phyloP scores from a whole-genome alignment of 2,329 filamentous ascomycete genomes.

The Cladophialophora bantiana region DNA sequence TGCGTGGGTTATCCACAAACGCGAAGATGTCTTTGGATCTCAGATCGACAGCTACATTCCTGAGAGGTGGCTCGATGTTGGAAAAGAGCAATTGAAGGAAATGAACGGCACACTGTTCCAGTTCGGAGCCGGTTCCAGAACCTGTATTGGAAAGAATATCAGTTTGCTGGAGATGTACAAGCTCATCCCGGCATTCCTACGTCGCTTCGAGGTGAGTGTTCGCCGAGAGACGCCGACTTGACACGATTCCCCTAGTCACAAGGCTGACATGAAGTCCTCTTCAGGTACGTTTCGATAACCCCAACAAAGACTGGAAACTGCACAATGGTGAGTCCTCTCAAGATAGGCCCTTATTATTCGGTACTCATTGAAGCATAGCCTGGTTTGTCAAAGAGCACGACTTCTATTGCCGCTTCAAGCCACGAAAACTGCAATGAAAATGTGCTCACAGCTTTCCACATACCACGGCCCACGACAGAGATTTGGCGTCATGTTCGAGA shows the following conservation, averaged over 20 bases:
- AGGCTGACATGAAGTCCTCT: conserved; percentile 46
- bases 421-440: conserved; percentile 24
- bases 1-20: conserved; percentile 76
- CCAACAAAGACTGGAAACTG: conserved; percentile 38
- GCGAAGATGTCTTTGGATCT: conserved; percentile 70
- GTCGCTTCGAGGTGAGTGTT: conserved; percentile 36
- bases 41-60: conserved; percentile 72
- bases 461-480: not conserved
- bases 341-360: too few species aligned
- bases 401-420: conserved; percentile 43
- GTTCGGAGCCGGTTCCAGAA: conserved; percentile 62
- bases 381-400: conserved; percentile 59
- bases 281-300: conserved; percentile 44
- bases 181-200: conserved; percentile 41
- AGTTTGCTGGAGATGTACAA: conserved; percentile 44
- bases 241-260: conserved; percentile 1
- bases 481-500: not conserved
- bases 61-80: conserved; percentile 71
- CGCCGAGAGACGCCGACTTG: not conserved
- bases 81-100: conserved; percentile 51
- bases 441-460: not conserved
- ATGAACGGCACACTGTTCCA: conserved; percentile 54
- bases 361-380: conserved; percentile 43
- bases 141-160: conserved; percentile 47
- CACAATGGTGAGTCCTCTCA: conserved; percentile 35